Evolutionary conservation across 768 basidiomycete genomes (phyloP).

Genomic region (Gloeopeniophorella convolvens): DNA sequence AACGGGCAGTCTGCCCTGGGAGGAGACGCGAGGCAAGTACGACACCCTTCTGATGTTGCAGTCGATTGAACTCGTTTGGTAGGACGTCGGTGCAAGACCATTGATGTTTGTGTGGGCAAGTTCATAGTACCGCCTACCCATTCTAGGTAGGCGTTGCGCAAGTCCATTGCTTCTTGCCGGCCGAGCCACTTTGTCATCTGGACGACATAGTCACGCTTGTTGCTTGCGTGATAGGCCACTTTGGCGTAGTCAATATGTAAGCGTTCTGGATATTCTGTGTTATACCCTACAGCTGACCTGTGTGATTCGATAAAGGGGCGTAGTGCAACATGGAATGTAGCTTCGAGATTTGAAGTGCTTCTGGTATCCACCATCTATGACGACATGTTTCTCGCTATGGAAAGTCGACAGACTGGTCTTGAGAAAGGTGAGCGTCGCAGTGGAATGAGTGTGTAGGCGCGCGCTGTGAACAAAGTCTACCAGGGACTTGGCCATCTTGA

Average conservation of each 20-base stretch:
- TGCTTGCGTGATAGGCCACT: conserved; percentile 31
- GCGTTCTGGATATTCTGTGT: conserved; percentile 36
- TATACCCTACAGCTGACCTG: conserved; percentile 35
- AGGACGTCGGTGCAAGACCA: background rate
- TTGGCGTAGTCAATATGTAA: conserved; percentile 39
- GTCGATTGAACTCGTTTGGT: no score
- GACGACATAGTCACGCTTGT: conserved; percentile 29
- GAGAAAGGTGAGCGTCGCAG: no score
- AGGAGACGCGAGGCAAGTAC: no score
- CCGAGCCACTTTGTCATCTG: conserved; percentile 37
- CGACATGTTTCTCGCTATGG: no score
- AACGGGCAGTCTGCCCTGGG: no score
- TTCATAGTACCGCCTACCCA: conserved; percentile 16
- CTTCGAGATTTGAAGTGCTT: conserved; percentile 38
- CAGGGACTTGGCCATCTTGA: no score
- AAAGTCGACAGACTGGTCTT: no score
- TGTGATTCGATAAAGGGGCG: conserved; percentile 25
- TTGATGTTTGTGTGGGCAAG: no score
- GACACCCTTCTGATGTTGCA: no score
- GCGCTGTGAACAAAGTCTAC: no score
- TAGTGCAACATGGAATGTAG: conserved; percentile 36
- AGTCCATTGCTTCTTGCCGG: conserved; percentile 26
- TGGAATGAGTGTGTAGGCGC: no score
- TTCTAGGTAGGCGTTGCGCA: conserved; percentile 9
- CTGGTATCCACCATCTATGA: no score